These are phyloP conservation scores for Xerocomus alliaceus DNA, from an alignment of 1,284 basidiomycete species.

Conservation along the genomic window DNA sequence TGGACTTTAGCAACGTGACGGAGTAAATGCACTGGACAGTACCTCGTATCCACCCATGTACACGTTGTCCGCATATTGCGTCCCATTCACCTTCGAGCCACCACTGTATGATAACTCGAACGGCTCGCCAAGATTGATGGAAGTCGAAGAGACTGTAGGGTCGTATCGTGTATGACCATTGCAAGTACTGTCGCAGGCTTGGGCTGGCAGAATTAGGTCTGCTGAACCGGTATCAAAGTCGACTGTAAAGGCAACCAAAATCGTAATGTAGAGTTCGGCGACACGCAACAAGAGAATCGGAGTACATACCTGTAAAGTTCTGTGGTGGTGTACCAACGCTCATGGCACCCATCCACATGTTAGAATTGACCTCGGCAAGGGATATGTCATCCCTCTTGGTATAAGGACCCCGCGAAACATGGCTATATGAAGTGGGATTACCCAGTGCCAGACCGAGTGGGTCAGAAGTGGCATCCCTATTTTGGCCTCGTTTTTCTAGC, in stretches of 20 bases:
- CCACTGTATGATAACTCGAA: conserved; percentile 41
- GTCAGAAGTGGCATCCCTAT: not conserved
- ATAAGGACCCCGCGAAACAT: not conserved
- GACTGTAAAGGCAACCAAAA: conserved; percentile 36
- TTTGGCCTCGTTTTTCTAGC: conserved; percentile 16
- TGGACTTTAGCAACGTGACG: not conserved
- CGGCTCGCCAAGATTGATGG: conserved; percentile 26
- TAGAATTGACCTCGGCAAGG: conserved; percentile 41
- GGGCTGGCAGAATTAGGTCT: conserved; percentile 47
- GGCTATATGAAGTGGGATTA: not conserved
- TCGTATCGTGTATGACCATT: conserved; percentile 44
- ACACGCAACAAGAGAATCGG: not conserved
- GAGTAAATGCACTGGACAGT: conserved; percentile 13
- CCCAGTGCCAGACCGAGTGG: not conserved
- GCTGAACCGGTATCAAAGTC: conserved; percentile 51
- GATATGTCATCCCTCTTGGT: conserved; percentile 26
- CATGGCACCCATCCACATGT: conserved; percentile 49
- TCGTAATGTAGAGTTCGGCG: not conserved
- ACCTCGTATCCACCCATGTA: conserved; percentile 43
- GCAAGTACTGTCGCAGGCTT: conserved; percentile 46
- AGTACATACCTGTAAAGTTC: conserved; percentile 40
- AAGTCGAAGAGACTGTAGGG: conserved; percentile 39
- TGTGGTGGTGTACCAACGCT: conserved; percentile 50
- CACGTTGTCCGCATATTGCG: conserved; percentile 44
- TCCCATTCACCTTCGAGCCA: conserved; percentile 43